Evolutionary conservation across 352 stramenopile species (phyloP).

Genomic region (Globisporangium rhizosaccharum): DNA sequence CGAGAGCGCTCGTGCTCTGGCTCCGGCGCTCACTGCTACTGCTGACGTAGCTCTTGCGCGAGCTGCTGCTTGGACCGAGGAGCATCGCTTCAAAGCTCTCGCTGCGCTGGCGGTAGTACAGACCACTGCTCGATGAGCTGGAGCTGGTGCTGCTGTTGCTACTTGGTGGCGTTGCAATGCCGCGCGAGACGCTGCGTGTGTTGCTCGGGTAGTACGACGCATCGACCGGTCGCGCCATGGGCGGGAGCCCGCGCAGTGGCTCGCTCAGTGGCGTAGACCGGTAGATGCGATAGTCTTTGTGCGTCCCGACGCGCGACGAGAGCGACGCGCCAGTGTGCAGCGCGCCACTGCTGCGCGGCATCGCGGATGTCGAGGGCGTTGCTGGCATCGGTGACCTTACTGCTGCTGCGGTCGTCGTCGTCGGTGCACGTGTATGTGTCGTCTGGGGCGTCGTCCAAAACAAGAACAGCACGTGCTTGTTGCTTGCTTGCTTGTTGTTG

Average conservation of each 20-base stretch:
- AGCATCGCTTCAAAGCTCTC: slow-evolving; percentile 16
- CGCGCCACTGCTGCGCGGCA: slow-evolving; percentile 5
- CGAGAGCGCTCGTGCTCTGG: background rate
- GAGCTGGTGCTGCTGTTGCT: background rate
- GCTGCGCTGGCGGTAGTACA: slow-evolving; percentile 18
- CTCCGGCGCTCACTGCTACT: background rate
- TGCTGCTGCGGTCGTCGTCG: background rate
- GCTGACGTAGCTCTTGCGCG: background rate
- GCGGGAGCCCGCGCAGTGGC: slow-evolving; percentile 11
- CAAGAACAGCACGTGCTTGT: background rate
- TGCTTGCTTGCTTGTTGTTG: background rate
- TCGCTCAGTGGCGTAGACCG: slow-evolving; percentile 15
- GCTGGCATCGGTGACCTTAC: background rate
- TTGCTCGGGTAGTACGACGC: slow-evolving; percentile 14
- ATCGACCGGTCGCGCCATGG: slow-evolving; percentile 13
- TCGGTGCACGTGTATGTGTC: background rate
- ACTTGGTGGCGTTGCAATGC: background rate
- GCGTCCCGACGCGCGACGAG: slow-evolving; percentile 14
- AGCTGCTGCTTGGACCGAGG: slow-evolving; percentile 3
- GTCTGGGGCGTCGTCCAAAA: background rate
- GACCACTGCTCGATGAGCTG: background rate
- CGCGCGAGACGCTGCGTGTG: background rate
- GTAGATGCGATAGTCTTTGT: slow-evolving; percentile 18
- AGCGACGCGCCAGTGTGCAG: slow-evolving; percentile 11
- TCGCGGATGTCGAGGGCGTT: slow-evolving; percentile 5